These are phyloP conservation scores for Tolypocladium capitatum DNA, from an alignment of 2,329 filamentous ascomycete species.

Conservation along the genomic window DNA sequence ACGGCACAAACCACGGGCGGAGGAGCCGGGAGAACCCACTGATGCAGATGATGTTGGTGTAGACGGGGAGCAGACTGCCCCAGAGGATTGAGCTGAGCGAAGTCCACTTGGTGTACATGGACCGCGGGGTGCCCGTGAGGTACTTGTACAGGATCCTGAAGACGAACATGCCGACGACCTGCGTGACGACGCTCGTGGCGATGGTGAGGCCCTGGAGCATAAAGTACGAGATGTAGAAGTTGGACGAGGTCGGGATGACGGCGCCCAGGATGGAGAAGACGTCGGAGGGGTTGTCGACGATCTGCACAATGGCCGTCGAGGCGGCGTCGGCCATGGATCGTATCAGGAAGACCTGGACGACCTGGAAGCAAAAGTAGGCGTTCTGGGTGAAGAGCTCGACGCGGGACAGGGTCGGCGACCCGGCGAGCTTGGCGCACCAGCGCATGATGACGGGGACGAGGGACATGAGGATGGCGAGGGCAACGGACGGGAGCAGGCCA, in stretches of 20 bases:
- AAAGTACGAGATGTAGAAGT: constrained; percentile 89
- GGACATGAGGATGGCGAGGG: constrained; percentile 71
- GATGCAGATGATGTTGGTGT: constrained; percentile 62
- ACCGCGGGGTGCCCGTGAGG: constrained; percentile 63
- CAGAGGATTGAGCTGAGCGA: constrained; percentile 56
- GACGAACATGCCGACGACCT: constrained; percentile 51
- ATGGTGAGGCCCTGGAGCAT: constrained; percentile 72
- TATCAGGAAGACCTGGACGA: constrained; percentile 88
- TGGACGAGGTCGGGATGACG: constrained; percentile 70
- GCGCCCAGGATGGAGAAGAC: constrained; percentile 54
- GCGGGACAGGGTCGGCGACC: constrained; percentile 63
- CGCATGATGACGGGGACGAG: constrained; percentile 58
- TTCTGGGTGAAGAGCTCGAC: constrained; percentile 87
- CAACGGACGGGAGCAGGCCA: constrained; percentile 66
- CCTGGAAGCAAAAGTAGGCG: constrained; percentile 80
- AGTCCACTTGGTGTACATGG: constrained; percentile 64
- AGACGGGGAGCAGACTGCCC: constrained; percentile 64
- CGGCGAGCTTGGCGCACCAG: constrained; percentile 60
- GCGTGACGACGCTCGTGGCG: constrained; percentile 59
- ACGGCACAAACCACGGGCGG: background rate
- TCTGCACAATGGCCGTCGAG: constrained; percentile 49
- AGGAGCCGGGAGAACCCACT: constrained; percentile 25
- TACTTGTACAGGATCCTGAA: constrained; percentile 56
- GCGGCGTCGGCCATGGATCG: constrained; percentile 72
- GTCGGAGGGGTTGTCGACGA: constrained; percentile 46